A percentile compares a stretch with the other conserved stretches of the same genome.
Evolutionary conservation across 805 yeast genomes (phyloP).

Genomic region (Huiozyma sinensis): DNA sequence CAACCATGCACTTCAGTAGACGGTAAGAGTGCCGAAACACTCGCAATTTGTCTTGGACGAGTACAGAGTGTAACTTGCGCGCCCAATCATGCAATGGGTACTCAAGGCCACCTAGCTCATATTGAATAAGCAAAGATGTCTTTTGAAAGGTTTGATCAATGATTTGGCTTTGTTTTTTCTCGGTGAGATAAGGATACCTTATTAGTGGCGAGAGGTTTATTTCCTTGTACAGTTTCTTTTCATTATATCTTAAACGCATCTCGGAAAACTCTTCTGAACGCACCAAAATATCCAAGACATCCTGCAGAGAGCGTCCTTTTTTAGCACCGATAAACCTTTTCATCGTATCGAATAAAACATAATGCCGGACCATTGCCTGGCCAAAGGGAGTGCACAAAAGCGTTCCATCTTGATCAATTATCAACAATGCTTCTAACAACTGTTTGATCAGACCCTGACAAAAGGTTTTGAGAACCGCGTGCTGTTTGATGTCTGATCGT

Average conservation of each 20-base stretch:
- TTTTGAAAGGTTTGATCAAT: slow-evolving; percentile 29
- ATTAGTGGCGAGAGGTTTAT: slow-evolving; percentile 33
- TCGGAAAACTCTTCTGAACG: slow-evolving; percentile 33
- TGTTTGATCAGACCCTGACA: slow-evolving; percentile 27
- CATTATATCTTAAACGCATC: slow-evolving; percentile 33
- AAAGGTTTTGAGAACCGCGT: slow-evolving; percentile 26
- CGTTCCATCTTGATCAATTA: slow-evolving; percentile 18
- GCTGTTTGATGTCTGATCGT: slow-evolving; percentile 14
- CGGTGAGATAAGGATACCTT: slow-evolving; percentile 28
- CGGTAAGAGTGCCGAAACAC: slow-evolving; percentile 35
- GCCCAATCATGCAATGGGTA: slow-evolving; percentile 36
- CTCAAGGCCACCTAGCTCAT: slow-evolving; percentile 40
- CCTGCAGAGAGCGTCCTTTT: slow-evolving; percentile 6
- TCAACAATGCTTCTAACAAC: slow-evolving; percentile 20
- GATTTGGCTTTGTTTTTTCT: slow-evolving; percentile 17
- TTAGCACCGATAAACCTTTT: slow-evolving; percentile 20
- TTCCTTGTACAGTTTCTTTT: slow-evolving; percentile 35
- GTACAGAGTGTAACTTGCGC: slow-evolving; percentile 28
- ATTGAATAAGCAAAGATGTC: slow-evolving; percentile 35
- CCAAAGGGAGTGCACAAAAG: slow-evolving; percentile 35
- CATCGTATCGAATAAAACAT: slow-evolving; percentile 36
- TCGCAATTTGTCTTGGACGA: slow-evolving; percentile 35
- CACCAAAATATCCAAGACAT: slow-evolving; percentile 24
- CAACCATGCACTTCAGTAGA: slow-evolving; percentile 35
- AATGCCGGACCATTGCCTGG: slow-evolving; percentile 39